Evolutionary conservation across 805 yeast species (phyloP).

Genomic region (Pichia kluyveri): DNA sequence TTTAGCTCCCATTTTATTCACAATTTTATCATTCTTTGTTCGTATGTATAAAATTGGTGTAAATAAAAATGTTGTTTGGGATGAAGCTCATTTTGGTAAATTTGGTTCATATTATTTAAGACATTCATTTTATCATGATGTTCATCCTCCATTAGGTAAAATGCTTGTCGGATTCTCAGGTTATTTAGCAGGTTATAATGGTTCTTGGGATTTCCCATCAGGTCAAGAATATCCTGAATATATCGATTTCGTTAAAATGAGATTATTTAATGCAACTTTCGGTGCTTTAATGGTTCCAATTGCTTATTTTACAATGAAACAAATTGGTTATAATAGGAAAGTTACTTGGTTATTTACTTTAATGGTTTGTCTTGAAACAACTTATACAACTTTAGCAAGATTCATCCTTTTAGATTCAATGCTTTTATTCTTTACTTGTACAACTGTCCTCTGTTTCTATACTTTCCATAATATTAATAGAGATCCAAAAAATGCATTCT

Average conservation of each 20-base stretch:
- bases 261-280: conserved; percentile 78
- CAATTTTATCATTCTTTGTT: conserved; percentile 58
- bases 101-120: conserved; percentile 74
- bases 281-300: conserved; percentile 80
- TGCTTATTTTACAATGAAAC: conserved; percentile 73
- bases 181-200: conserved; percentile 76
- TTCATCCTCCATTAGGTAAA: conserved; percentile 82
- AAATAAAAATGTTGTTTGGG: conserved; percentile 84
- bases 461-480: conserved; percentile 58
- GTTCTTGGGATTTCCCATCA: conserved; percentile 82
- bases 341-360: conserved; percentile 73
- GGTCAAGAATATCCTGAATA: conserved; percentile 69
- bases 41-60: conserved; percentile 69
- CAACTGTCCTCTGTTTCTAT: conserved; percentile 67
- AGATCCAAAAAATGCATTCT: conserved; percentile 39
- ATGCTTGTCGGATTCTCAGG: conserved; percentile 75
- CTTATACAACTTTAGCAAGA: conserved; percentile 78
- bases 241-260: conserved; percentile 76
- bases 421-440: conserved; percentile 77
- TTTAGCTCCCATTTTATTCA: conserved; percentile 54
- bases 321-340: conserved; percentile 60
- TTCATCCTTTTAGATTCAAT: conserved; percentile 89
- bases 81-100: conserved; percentile 92
- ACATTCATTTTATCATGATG: conserved; percentile 78
- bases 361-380: conserved; percentile 74